Percentiles rank a stretch among this genome's conserved stretches.
Conservation (phyloP, 495 filamentous ascomycete genomes). For the Tetracladium marchalianum region DNA sequence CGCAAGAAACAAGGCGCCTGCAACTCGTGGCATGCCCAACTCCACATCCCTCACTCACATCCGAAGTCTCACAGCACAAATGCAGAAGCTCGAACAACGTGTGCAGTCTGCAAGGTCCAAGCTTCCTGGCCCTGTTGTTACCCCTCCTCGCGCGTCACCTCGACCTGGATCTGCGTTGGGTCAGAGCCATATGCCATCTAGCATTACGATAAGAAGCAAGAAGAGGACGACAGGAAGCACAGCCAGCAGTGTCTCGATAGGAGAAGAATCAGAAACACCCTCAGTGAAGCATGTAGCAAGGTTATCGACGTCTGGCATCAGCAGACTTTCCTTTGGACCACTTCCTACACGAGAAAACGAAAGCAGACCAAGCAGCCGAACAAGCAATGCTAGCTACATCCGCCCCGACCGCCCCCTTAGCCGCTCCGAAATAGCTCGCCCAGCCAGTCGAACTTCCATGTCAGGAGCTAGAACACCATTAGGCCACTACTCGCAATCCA, state of each 20-base stretch:
- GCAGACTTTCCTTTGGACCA: constrained; percentile 42
- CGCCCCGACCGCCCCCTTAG: constrained; percentile 39
- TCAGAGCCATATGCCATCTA: constrained; percentile 53
- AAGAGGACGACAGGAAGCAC: constrained; percentile 59
- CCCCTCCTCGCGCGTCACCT: constrained; percentile 75
- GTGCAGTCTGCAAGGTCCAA: constrained; percentile 92
- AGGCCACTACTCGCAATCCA: constrained; percentile 30
- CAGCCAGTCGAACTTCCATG: constrained; percentile 59
- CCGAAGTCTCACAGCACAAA: constrained; percentile 84
- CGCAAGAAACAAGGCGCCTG: constrained; percentile 16
- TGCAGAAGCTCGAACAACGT: constrained; percentile 88
- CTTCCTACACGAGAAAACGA: constrained; percentile 30
- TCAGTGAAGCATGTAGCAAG: constrained; percentile 37
- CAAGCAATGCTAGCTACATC: constrained; percentile 30
- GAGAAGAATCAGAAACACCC: constrained; percentile 27
- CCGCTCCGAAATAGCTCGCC: constrained; percentile 41
- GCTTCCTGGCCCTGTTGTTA: constrained; percentile 67
- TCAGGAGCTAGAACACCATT: constrained; percentile 56
- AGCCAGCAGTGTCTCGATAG: constrained; percentile 29
- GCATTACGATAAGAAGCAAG: constrained; percentile 65
- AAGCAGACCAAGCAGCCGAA: constrained; percentile 52
- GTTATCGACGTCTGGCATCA: constrained; percentile 43
- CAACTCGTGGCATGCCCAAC: constrained; percentile 42
- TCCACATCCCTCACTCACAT: constrained; percentile 90
- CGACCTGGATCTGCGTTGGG: constrained; percentile 41